Evolutionary conservation across 2,329 filamentous ascomycete genomes (phyloP), one percentile per base, ranked within the genome.

Genomic region (Alternaria gansuensis): DNA sequence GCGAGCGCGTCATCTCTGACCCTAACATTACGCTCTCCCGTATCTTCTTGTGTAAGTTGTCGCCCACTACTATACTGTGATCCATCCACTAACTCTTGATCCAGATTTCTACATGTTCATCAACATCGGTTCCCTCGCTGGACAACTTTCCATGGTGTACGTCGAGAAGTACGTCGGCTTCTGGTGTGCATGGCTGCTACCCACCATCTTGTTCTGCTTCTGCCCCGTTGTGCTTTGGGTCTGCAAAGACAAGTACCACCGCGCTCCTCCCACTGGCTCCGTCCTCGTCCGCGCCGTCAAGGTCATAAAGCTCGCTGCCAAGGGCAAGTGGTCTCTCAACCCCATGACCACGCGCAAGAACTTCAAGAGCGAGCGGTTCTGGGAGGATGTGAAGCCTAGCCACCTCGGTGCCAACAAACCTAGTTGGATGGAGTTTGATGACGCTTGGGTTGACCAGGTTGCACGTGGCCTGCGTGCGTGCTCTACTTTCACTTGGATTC

Each of bases 381-480:
- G 89, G 87, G 86, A 91, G 26, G 72, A 81, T 4, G 86, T 87
- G 59, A 91, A 90, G 79, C 90, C 90, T 3, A 90, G 87, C 72
- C 80, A 82, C 34, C 81, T 91, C 9, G 79, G 83, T 36, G 76
- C 75, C 1, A 74, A 82, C 63, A 87, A 87, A 54, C 90, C 90
- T 0, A 39, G 54, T 0, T 93, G 90, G 90, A 93, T 93, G 88
- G 90, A 88, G 0, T 93, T 92, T 67, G 90, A 94, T 62, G 91
- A 94, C 66, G 86, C 86, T 51, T 94, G 90, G 90, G 90, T 94
- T 33, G 90, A 92, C 62, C 74, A 78, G 54, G 75, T 78, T 29
- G 75, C 75, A 37, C 74, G 76, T 67, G 76, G 75, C 63, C 64
- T 77, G 8, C 74, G 75, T 56, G 76, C 76, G 23, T 77, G 75